phyloP scores from a whole-genome alignment of 169 alveolate species.

The Plasmodium coatneyi region DNA sequence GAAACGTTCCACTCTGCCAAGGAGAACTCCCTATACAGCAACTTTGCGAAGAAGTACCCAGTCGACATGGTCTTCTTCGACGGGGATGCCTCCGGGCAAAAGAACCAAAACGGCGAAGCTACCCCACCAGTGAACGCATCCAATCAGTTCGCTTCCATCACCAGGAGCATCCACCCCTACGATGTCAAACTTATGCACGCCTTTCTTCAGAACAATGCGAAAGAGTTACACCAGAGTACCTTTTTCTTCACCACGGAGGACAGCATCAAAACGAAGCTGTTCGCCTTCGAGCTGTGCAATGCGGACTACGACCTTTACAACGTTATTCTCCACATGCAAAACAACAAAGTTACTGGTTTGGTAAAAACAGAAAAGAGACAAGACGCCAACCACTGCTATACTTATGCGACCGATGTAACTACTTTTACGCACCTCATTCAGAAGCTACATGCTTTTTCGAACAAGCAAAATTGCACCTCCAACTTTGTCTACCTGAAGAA shows the following conservation, averaged over 20 bases:
- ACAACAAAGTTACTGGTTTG: slow-evolving; percentile 13
- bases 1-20: neutral
- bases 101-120: neutral
- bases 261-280: slow-evolving; percentile 10
- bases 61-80: slow-evolving; percentile 14
- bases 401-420: slow-evolving; percentile 20
- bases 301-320: slow-evolving; percentile 55
- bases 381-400: slow-evolving; percentile 22
- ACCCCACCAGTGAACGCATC: neutral
- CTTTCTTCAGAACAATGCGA: slow-evolving; percentile 8
- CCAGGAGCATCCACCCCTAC: slow-evolving; percentile 33
- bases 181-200: slow-evolving; percentile 40
- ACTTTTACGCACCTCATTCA: slow-evolving; percentile 8
- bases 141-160: neutral
- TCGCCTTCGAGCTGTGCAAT: slow-evolving; percentile 43
- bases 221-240: slow-evolving; percentile 21
- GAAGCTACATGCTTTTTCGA: slow-evolving; percentile 10
- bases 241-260: slow-evolving; percentile 23
- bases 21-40: neutral
- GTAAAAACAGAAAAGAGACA: slow-evolving; percentile 43
- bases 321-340: slow-evolving; percentile 11
- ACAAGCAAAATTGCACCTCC: neutral
- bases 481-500: slow-evolving; percentile 13
- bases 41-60: slow-evolving; percentile 14
- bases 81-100: neutral